Evolutionary conservation across 176 grass and related monocot species (phyloP), one percentile per base, ranked within the genome.

Genomic region (Cenchrus americanus): DNA sequence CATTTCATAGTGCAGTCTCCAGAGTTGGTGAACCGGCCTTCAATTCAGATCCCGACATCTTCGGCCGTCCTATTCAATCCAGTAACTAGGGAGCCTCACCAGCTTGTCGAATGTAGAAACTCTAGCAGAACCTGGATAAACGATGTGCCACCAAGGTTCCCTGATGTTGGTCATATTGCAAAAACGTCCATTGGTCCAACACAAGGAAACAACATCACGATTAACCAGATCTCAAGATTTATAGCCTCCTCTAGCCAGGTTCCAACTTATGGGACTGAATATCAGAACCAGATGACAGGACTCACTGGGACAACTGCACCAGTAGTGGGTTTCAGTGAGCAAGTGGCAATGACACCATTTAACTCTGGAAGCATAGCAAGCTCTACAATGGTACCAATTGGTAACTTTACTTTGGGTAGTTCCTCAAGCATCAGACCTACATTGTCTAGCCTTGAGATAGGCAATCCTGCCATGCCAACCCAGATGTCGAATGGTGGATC

Each of bases 281-380:
- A 30, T 32, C 64, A 80, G 11, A 73, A 62, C 44, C 59, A 83
- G 60, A 57, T 73, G 6, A 7, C 44, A 66, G 42, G 24, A 11
- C 53, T 82, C 66, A 14, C 43, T n/a, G 62, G 44, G 13, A 86
- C 14, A 30, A 42, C n/a, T 0, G 14, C 40, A 14, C 8, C 83
- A 71, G 32, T 74, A 41, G 14, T 26, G 17, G 26, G 19, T 75
- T 49, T 77, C 15, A 22, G 17, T 27, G 14, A 75, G 4, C 66
- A 91, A 14, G 30, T 64, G 83, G 53, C 10, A 53, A 13, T 51
- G 59, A 26, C 34, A 1, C 40, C 40, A 24, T 81, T 66, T 40
- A 73, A 65, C 71, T 84, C 82, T 13, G 58, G 52, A 84, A 70
- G 69, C 12, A 37, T 37, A 37, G 62, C 55, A 27, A 80, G 71